Evolutionary conservation across 352 stramenopile species (phyloP).

Genomic region (Globisporangium irregulare): DNA sequence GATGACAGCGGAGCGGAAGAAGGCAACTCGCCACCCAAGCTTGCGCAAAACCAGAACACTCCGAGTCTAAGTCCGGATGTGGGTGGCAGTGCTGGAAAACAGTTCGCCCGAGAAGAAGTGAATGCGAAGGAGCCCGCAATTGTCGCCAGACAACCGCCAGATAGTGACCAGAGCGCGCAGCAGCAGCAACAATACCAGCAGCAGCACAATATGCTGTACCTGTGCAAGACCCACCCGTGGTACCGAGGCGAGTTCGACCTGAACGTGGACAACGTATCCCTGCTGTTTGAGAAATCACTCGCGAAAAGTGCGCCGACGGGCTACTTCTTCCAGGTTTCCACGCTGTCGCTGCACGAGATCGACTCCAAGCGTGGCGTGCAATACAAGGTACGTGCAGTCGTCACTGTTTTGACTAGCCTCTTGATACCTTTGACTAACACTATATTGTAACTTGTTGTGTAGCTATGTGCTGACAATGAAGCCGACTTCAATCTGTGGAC

Average conservation of each 20-base stretch:
- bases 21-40: background rate
- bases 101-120: slow-evolving; percentile 3
- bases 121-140: background rate
- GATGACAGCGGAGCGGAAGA: slow-evolving; percentile 22
- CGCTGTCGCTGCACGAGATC: slow-evolving; percentile 66
- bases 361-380: slow-evolving; percentile 80
- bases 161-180: slow-evolving; percentile 1
- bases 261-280: slow-evolving; percentile 68
- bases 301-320: slow-evolving; percentile 71
- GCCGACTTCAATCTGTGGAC: slow-evolving; percentile 81
- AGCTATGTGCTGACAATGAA: slow-evolving; percentile 74
- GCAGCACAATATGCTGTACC: slow-evolving; percentile 59
- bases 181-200: slow-evolving; percentile 35
- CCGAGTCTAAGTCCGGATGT: background rate
- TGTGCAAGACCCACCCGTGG: slow-evolving; percentile 78
- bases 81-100: background rate
- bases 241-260: slow-evolving; percentile 77
- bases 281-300: slow-evolving; percentile 80
- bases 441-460: slow-evolving; percentile 9
- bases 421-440: slow-evolving; percentile 2
- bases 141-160: background rate
- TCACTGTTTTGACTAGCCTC: background rate
- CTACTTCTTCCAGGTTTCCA: slow-evolving; percentile 87
- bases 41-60: background rate
- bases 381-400: slow-evolving; percentile 62